Evolutionary conservation across 306 rosid genomes (phyloP), one percentile per base, ranked within the genome.

Genomic region (Dalbergia oliveri): DNA sequence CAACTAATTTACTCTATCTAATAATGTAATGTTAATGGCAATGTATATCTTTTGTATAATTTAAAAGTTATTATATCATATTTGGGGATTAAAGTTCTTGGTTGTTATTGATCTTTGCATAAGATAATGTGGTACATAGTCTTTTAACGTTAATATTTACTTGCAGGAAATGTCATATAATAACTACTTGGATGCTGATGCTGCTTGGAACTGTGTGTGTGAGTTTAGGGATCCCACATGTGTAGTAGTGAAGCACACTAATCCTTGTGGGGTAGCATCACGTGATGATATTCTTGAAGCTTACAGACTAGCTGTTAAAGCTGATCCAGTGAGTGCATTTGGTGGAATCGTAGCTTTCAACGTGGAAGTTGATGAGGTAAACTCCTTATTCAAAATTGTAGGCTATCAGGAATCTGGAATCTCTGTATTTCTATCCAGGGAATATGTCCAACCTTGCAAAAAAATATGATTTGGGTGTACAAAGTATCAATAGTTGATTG

Each of bases 281-380:
- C 93, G 99, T 39, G 89, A 84, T 76, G 92, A 95, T 83, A 91
- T 93, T 71, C 90, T 90, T 64, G 98, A 95, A 90, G 98, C 97
- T 69, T 95, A 95, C 78, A 88, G 93, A 79, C 90, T 90, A 50
- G 98, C 98, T 80, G 98, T 95, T 45, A 93, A 89, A 83, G 96
- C 88, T 11, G 99, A 93, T 84, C 98, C 99, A 8, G 97, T 95
- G 81, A 95, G 99, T 81, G 99, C 98, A 73, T 94, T 95, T 56
- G 99, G 99, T 62, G 99, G 99, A 63, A 95, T 93, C 77, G 97
- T 95, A 6, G 98, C 98, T 66, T 93, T 95, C 88, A 95, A 95
- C 49, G 65, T 86, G 56, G 94, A 91, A 85, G 86, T 95, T 75
- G 99, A 95, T 47, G 99, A 90, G 98, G 99, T 95, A 54, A 78